These are phyloP conservation scores for Geum urbanum DNA, from an alignment of 306 rosid species.

Conservation along the genomic window DNA sequence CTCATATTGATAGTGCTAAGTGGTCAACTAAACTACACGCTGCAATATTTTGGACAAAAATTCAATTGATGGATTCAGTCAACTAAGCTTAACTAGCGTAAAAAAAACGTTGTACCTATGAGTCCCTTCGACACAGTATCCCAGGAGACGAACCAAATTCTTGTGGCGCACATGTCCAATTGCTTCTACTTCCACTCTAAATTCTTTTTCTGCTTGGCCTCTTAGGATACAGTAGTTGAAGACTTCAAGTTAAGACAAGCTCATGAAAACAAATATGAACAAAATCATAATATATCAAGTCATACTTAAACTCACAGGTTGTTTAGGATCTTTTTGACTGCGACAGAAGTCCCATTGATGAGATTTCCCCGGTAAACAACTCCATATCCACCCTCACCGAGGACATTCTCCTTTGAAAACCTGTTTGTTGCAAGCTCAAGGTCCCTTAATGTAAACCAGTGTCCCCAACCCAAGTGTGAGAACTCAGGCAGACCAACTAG, in stretches of 20 bases:
- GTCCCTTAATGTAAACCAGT: conserved; percentile 95
- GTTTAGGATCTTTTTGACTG: conserved; percentile 92
- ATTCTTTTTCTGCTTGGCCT: conserved; percentile 95
- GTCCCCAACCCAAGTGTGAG: conserved; percentile 98
- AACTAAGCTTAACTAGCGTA: background rate
- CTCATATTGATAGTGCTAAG: too few species aligned
- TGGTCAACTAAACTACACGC: background rate
- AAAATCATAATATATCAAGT: conserved; percentile 14
- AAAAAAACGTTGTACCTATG: conserved; percentile 52
- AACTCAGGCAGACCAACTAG: conserved; percentile 77
- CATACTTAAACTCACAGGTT: conserved; percentile 60
- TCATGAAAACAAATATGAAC: conserved; percentile 19
- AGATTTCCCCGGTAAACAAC: conserved; percentile 74
- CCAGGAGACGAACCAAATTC: conserved; percentile 94
- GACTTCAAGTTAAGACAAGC: conserved; percentile 10
- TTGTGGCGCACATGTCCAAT: conserved; percentile 96
- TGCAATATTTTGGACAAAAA: background rate
- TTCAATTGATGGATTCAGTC: conserved; percentile 6
- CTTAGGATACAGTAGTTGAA: conserved; percentile 36
- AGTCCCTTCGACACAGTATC: conserved; percentile 85
- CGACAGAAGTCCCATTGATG: conserved; percentile 82
- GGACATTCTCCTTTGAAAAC: conserved; percentile 67
- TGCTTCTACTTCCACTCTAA: conserved; percentile 93
- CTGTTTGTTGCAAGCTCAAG: conserved; percentile 81
- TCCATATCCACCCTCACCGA: conserved; percentile 99